Evolutionary conservation across 164 flowering plant genomes (phyloP).

Genomic region (Magnolia officinalis): DNA sequence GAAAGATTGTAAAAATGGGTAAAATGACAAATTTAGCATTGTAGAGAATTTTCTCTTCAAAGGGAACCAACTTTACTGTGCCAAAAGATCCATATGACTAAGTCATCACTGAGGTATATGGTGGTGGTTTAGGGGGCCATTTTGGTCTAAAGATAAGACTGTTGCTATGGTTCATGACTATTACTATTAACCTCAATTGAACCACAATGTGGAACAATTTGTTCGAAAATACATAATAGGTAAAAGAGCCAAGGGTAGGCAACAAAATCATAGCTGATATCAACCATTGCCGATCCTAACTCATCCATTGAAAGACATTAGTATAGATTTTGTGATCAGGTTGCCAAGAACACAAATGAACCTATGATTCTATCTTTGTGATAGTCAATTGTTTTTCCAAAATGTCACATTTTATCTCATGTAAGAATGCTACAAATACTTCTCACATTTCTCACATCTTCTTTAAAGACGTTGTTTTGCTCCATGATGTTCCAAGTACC

Average conservation of each 20-base stretch:
- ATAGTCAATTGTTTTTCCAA: no score
- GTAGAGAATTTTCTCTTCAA: background rate
- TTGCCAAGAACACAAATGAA: background rate
- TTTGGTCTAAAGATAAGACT: background rate
- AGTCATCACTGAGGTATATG: background rate
- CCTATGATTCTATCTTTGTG: no score
- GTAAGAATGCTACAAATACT: background rate
- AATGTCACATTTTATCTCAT: background rate
- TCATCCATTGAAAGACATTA: background rate
- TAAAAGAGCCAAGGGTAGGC: no score
- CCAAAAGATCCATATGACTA: background rate
- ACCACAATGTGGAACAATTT: no score
- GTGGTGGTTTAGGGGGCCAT: background rate
- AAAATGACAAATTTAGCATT: no score
- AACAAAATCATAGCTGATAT: background rate
- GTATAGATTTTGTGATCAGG: background rate
- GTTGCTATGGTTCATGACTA: background rate
- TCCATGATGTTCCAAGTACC: no score
- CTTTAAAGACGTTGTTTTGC: no score
- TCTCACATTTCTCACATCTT: no score
- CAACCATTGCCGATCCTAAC: background rate
- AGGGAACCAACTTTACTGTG: background rate
- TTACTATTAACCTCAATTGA: background rate
- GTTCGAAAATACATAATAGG: no score
- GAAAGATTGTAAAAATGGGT: background rate